These are phyloP conservation scores for Suillus alpinus DNA, from an alignment of 768 basidiomycete species.

Conservation along the genomic window DNA sequence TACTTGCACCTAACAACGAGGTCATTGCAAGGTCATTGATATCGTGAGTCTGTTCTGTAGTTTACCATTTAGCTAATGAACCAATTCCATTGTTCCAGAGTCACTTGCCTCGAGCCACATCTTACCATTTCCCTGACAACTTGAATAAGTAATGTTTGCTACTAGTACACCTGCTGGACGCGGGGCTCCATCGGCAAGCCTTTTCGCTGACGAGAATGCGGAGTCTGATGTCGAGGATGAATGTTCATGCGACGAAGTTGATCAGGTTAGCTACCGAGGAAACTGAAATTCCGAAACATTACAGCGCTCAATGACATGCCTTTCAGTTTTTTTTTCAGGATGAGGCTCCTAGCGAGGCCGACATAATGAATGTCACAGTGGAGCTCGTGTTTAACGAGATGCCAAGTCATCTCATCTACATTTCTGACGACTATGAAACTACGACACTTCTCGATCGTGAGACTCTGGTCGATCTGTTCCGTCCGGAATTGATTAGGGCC, in stretches of 20 bases:
- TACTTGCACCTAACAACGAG: no score
- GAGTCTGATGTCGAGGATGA: background rate
- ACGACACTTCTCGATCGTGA: background rate
- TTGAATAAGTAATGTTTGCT: background rate
- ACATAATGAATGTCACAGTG: background rate
- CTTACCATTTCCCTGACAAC: background rate
- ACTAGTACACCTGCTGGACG: background rate
- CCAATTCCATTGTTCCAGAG: background rate
- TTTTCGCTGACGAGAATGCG: background rate
- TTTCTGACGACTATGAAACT: background rate
- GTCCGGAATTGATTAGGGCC: background rate
- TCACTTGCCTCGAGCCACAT: background rate
- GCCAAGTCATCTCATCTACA: conserved; percentile 6
- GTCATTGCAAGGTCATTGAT: background rate
- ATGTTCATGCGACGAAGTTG: background rate
- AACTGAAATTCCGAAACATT: background rate
- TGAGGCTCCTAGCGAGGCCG: background rate
- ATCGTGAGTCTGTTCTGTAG: background rate
- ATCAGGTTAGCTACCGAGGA: background rate
- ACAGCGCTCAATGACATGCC: background rate
- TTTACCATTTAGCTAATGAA: background rate
- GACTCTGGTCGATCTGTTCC: background rate
- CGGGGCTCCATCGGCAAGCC: background rate
- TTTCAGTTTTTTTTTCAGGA: background rate
- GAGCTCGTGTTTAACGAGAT: conserved; percentile 6